Evolutionary conservation across 345 rosid genomes (phyloP).

Genomic region (Euphorbia tirucalli): DNA sequence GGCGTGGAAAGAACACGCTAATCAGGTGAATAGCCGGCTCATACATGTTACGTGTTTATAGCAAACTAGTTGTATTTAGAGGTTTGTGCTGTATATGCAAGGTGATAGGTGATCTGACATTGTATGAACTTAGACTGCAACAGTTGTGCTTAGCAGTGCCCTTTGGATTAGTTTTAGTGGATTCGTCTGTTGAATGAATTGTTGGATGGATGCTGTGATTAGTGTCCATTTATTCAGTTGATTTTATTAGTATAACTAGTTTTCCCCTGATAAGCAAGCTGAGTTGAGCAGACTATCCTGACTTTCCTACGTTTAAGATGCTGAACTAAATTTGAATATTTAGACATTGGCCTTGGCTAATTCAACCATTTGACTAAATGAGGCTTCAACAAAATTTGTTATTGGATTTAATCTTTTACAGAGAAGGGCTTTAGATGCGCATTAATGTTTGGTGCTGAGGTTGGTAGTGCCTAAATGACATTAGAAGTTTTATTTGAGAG

Average conservation of each 20-base stretch:
- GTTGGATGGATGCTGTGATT: neutral
- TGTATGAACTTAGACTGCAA: neutral
- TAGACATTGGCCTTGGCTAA: neutral
- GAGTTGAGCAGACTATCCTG: neutral
- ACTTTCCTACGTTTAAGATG: neutral
- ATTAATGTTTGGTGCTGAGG: neutral
- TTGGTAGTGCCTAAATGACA: neutral
- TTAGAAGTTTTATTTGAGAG: neutral
- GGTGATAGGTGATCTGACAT: neutral
- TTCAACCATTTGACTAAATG: constrained; percentile 7
- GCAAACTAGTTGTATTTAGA: neutral
- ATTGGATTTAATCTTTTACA: neutral
- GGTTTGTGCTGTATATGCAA: neutral
- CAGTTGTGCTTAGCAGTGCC: neutral
- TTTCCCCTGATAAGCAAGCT: neutral
- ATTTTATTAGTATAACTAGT: neutral
- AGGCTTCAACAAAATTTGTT: neutral
- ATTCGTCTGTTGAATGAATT: neutral
- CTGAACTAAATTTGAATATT: neutral
- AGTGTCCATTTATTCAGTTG: neutral
- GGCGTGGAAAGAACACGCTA: too few species aligned
- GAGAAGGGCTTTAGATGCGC: neutral
- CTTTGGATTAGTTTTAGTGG: neutral
- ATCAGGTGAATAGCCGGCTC: neutral
- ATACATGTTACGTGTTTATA: neutral